Conservation (phyloP, 805 yeast genomes). For the Sugiyamaella smithiae region DNA sequence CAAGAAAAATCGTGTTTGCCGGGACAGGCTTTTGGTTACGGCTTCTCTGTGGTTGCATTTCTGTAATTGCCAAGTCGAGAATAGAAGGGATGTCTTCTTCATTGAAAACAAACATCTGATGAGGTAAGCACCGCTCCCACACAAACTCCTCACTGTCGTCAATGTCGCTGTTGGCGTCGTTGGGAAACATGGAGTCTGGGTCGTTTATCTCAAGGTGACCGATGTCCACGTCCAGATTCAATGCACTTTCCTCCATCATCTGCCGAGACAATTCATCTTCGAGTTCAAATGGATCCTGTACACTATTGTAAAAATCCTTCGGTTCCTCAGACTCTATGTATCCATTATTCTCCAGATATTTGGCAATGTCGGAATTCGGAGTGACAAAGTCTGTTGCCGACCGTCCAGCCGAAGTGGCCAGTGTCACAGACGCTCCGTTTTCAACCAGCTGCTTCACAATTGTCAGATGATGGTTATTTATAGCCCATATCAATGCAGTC, state of each 20-base stretch:
- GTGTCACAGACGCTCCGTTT: constrained; percentile 54
- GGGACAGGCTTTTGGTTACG: constrained; percentile 39
- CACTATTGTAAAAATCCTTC: constrained; percentile 26
- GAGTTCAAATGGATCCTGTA: constrained; percentile 16
- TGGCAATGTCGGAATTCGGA: constrained; percentile 56
- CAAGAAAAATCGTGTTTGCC: constrained; percentile 41
- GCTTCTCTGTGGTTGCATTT: constrained; percentile 37
- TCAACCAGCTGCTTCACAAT: constrained; percentile 57
- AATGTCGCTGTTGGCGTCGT: constrained; percentile 17
- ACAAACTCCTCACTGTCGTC: constrained; percentile 32
- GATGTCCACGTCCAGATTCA: constrained; percentile 34
- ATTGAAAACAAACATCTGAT: constrained; percentile 40
- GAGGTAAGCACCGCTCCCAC: constrained; percentile 40
- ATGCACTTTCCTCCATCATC: constrained; percentile 30
- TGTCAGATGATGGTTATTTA: constrained; percentile 54
- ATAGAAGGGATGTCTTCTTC: constrained; percentile 37
- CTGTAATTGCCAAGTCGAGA: constrained; percentile 37
- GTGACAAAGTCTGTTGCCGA: constrained; percentile 56
- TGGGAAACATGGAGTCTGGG: constrained; percentile 10
- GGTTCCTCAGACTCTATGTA: constrained; percentile 18
- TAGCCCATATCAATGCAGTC: constrained; percentile 81
- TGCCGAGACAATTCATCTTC: constrained; percentile 23
- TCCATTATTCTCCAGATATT: constrained; percentile 47
- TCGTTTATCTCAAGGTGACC: constrained; percentile 22
- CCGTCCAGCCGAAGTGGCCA: constrained; percentile 41